phyloP scores from a whole-genome alignment of 2,329 filamentous ascomycete genomes.

The Claviceps sorghi region DNA sequence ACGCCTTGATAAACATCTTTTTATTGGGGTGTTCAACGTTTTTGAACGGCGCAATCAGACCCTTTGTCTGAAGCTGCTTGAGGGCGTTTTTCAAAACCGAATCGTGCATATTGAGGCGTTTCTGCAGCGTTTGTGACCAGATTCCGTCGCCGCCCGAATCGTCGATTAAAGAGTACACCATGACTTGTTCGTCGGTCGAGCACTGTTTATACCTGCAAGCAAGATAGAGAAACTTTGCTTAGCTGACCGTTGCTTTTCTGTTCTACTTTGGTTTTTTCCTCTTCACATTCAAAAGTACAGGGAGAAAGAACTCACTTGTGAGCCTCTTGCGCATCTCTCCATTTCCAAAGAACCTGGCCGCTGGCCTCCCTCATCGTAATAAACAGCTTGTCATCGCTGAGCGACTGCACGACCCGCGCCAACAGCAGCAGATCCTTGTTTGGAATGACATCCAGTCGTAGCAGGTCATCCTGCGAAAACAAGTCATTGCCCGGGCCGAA shows the following conservation, averaged over 20 bases:
- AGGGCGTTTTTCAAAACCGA: slow-evolving; percentile 66
- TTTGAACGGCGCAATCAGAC: slow-evolving; percentile 77
- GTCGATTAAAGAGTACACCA: slow-evolving; percentile 84
- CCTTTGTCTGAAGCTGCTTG: slow-evolving; percentile 69
- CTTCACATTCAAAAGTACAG: no score
- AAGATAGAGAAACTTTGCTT: neutral
- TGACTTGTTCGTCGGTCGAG: slow-evolving; percentile 56
- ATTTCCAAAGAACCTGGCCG: slow-evolving; percentile 36
- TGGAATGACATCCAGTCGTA: slow-evolving; percentile 42
- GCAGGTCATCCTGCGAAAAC: slow-evolving; percentile 45
- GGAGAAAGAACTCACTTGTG: slow-evolving; percentile 34
- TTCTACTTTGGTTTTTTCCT: neutral
- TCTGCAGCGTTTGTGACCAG: slow-evolving; percentile 78
- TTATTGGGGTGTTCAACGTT: slow-evolving; percentile 81
- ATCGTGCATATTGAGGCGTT: slow-evolving; percentile 68
- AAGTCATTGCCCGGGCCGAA: slow-evolving; percentile 31
- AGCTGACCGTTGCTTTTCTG: neutral
- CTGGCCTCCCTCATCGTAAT: slow-evolving; percentile 27
- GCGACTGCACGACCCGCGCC: slow-evolving; percentile 38
- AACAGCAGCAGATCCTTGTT: slow-evolving; percentile 40
- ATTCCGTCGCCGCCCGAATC: slow-evolving; percentile 72
- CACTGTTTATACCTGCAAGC: slow-evolving; percentile 41
- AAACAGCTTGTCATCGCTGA: slow-evolving; percentile 47
- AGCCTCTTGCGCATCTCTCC: slow-evolving; percentile 44
- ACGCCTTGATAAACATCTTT: slow-evolving; percentile 91